Conservation (phyloP, 768 basidiomycete genomes). For the Suillus tomentosus region DNA sequence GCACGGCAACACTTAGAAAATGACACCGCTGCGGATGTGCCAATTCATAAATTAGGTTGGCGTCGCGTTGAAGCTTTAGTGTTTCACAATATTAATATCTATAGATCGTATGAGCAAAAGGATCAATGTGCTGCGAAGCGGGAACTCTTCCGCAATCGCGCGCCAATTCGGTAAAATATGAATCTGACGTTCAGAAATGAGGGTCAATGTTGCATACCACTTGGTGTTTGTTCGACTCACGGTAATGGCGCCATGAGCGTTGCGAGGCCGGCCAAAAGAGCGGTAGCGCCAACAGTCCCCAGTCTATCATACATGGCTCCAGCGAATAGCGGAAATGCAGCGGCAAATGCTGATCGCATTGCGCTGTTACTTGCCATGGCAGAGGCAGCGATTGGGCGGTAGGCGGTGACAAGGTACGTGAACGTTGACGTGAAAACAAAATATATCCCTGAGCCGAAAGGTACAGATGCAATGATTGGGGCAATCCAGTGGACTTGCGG, state of each 20-base stretch:
- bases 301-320: constrained; percentile 51
- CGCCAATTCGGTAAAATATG: constrained; percentile 50
- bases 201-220: not conserved
- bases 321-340: constrained; percentile 55
- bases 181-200: constrained; percentile 35
- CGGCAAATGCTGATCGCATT: constrained; percentile 48
- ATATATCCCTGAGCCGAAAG: constrained; percentile 56
- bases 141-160: constrained; percentile 43
- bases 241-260: constrained; percentile 63
- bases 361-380: constrained; percentile 70
- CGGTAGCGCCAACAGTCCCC: constrained; percentile 72
- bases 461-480: constrained; percentile 45
- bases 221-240: constrained; percentile 38
- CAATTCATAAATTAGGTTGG: not conserved
- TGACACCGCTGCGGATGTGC: not conserved
- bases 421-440: constrained; percentile 73
- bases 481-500: constrained; percentile 47
- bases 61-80: not conserved
- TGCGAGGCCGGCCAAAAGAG: constrained; percentile 68
- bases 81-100: not conserved
- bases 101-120: not conserved
- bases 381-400: constrained; percentile 54
- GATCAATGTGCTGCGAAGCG: constrained; percentile 38
- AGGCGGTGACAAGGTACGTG: constrained; percentile 56
- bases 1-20: too few relatives aligned